These are phyloP conservation scores for Rhodosporidiobolus odoratus DNA, from an alignment of 768 basidiomycete genomes.

Conservation along the genomic window DNA sequence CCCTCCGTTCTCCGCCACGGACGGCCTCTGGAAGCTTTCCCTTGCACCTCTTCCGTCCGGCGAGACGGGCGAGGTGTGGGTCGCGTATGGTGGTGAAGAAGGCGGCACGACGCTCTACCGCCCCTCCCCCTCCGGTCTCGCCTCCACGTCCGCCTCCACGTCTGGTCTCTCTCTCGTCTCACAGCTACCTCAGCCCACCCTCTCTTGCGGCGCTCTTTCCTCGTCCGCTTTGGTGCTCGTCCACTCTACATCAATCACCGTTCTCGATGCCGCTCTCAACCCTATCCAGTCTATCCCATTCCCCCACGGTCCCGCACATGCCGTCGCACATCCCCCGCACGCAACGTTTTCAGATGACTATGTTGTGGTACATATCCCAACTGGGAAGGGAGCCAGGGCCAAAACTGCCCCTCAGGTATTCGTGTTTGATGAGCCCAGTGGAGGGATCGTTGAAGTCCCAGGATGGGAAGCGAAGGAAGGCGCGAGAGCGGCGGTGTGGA, in stretches of 20 bases:
- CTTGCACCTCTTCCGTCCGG: neutral
- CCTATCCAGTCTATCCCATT: neutral
- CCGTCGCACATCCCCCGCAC: neutral
- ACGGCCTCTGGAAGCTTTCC: constrained; percentile 10
- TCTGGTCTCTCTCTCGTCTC: neutral
- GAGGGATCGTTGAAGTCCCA: neutral
- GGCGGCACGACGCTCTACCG: constrained; percentile 5
- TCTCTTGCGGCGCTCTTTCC: neutral
- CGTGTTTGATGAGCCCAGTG: neutral
- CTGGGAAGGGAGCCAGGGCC: neutral
- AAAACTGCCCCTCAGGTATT: neutral
- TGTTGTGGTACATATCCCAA: neutral
- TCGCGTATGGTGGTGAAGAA: constrained; percentile 7
- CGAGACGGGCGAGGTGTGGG: neutral
- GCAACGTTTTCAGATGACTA: neutral
- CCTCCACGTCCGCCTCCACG: neutral
- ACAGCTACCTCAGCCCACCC: neutral
- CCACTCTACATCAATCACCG: neutral
- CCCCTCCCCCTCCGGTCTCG: neutral
- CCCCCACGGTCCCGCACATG: neutral
- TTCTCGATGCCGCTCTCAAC: too few relatives aligned
- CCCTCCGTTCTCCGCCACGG: constrained; percentile 1
- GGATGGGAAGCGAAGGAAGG: neutral
- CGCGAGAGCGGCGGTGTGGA: constrained; percentile 4
- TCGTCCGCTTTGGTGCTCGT: neutral